Evolutionary conservation across 371 early-diverging fungal genomes (phyloP).

Genomic region (Nosema muscidifuracis): DNA sequence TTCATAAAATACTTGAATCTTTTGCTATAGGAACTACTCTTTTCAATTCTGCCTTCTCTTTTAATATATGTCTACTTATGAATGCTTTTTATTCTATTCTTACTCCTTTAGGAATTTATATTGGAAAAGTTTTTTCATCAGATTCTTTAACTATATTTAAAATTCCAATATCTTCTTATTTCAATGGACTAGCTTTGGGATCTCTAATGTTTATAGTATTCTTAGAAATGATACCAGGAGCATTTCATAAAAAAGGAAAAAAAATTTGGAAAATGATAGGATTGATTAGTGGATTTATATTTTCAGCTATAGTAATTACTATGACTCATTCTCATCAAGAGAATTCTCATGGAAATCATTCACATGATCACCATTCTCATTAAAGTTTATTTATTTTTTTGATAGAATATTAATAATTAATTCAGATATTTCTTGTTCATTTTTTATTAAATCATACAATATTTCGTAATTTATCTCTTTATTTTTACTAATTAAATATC

Average conservation of each 20-base stretch:
- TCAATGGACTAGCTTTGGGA: slow-evolving; percentile 59
- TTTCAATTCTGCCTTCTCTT: slow-evolving; percentile 44
- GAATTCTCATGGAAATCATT: not conserved
- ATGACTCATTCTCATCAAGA: slow-evolving; percentile 18
- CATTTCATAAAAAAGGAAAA: slow-evolving; percentile 40
- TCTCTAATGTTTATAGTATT: slow-evolving; percentile 61
- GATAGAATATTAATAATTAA: no score
- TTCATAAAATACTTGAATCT: slow-evolving; percentile 63
- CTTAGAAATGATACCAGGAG: slow-evolving; percentile 61
- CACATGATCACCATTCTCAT: no score
- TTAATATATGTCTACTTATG: slow-evolving; percentile 22
- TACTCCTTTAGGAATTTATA: slow-evolving; percentile 61
- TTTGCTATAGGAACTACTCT: slow-evolving; percentile 62
- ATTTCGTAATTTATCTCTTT: not conserved
- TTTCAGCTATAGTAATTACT: slow-evolving; percentile 32
- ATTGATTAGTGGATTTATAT: slow-evolving; percentile 36
- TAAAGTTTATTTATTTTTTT: no score
- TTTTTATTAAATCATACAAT: not conserved
- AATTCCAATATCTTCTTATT: slow-evolving; percentile 19
- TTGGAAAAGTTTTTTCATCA: slow-evolving; percentile 2
- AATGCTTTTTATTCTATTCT: slow-evolving; percentile 57
- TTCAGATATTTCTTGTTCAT: not conserved
- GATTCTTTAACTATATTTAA: not conserved
- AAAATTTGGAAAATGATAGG: slow-evolving; percentile 25
- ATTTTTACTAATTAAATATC: slow-evolving; percentile 5